A percentile compares a stretch with the other conserved stretches of the same genome.
phyloP scores from a whole-genome alignment of 805 yeast genomes.

The Candida stauntonica region DNA sequence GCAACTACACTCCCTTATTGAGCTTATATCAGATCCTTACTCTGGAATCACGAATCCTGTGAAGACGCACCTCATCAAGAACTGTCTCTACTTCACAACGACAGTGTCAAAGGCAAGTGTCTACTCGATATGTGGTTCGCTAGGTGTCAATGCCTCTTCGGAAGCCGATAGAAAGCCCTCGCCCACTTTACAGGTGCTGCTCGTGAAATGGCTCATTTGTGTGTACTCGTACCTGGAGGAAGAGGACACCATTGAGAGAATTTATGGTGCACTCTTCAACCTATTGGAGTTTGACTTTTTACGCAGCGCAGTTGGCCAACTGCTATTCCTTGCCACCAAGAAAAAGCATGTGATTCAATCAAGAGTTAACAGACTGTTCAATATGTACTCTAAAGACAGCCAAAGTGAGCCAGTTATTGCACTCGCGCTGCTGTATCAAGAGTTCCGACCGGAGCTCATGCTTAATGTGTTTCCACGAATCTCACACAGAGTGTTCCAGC shows the following conservation, averaged over 20 bases:
- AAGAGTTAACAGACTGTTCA: slow-evolving; percentile 26
- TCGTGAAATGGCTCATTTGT: slow-evolving; percentile 34
- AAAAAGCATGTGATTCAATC: slow-evolving; percentile 27
- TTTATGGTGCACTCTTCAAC: slow-evolving; percentile 31
- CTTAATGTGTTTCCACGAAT: slow-evolving; percentile 25
- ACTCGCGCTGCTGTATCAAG: slow-evolving; percentile 21
- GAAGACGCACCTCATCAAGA: slow-evolving; percentile 22
- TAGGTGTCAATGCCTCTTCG: slow-evolving; percentile 28
- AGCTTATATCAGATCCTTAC: slow-evolving; percentile 7
- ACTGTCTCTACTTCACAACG: slow-evolving; percentile 29
- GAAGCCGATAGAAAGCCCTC: slow-evolving; percentile 21
- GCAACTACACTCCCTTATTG: slow-evolving; percentile 10
- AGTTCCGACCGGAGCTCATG: slow-evolving; percentile 23
- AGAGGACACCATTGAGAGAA: slow-evolving; percentile 11
- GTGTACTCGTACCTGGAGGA: slow-evolving; percentile 26
- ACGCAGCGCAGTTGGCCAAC: slow-evolving; percentile 31
- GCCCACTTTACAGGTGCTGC: slow-evolving; percentile 23
- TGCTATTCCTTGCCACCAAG: slow-evolving; percentile 32
- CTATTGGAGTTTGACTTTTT: slow-evolving; percentile 33
- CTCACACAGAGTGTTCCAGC: slow-evolving; percentile 24
- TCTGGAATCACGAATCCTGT: background rate
- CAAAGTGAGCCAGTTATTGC: slow-evolving; percentile 22
- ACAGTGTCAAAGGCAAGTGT: slow-evolving; percentile 25
- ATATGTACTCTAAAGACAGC: slow-evolving; percentile 20
- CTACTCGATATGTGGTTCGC: slow-evolving; percentile 25